Evolutionary conservation across 768 basidiomycete species (phyloP).

Genomic region (Phlebiopsis flavidoalba): DNA sequence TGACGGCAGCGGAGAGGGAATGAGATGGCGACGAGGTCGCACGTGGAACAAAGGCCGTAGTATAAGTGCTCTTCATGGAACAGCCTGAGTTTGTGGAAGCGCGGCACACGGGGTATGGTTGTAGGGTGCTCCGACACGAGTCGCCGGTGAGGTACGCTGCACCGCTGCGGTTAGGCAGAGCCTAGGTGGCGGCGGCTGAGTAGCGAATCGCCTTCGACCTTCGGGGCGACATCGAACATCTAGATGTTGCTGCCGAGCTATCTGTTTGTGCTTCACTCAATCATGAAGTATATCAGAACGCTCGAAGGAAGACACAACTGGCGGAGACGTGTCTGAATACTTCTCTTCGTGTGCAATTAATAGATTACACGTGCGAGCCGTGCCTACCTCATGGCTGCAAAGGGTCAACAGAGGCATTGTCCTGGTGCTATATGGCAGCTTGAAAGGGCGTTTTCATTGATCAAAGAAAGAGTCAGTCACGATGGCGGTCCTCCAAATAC

Average conservation of each 20-base stretch:
- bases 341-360: background rate
- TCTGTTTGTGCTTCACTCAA: background rate
- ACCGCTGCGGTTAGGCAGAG: background rate
- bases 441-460: background rate
- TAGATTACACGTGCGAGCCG: background rate
- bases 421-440: background rate
- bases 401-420: background rate
- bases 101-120: background rate
- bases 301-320: background rate
- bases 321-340: background rate
- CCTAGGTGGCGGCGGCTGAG: background rate
- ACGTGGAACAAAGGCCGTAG: background rate
- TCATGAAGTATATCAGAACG: background rate
- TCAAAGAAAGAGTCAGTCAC: background rate
- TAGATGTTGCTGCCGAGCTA: background rate
- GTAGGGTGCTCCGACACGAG: background rate
- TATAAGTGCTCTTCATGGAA: background rate
- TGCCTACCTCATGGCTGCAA: slow-evolving; percentile 1
- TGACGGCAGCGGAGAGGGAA: background rate
- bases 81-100: background rate
- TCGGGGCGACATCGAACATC: background rate
- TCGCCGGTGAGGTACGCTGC: background rate
- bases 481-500: background rate
- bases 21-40: background rate
- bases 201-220: background rate